Base-by-base conservation (phyloP, 495 filamentous ascomycete species). In the Daldinia loculata region DNA sequence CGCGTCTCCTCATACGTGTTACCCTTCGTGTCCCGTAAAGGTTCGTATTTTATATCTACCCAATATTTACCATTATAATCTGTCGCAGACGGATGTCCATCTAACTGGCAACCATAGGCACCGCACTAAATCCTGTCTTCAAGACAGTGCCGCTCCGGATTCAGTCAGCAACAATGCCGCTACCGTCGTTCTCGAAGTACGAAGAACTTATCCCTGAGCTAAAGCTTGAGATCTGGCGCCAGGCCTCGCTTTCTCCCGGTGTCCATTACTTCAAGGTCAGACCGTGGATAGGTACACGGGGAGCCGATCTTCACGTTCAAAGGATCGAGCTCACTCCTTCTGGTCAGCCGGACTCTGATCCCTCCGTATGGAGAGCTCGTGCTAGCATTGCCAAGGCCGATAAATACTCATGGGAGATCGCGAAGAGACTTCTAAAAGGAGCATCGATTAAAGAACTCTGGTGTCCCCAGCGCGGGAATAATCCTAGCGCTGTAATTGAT, bases 151-250 rank as follows among this genome's bases (percentile, higher is more conserved):
- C 8, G 12, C 19, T 48, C 43, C 0, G 30, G 15, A 34, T 34
- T 2, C 7, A 56, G n/a, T 9, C 8, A 56, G n/a, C 30, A 56
- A 22, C 2, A 30, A 36, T 19, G 53, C 0, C 43, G 43, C 0
- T 1, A 1, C 8, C 43, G 22, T 11, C n/a, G n/a, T 55, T 34
- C 45, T 1, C 12, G 4, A 19, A 26, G 34, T 59, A 63, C 26
- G 32, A 26, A 32, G 26, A 30, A 1, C 14, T 69, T 4, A 34
- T 57, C 4, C 11, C n/a, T 12, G 74, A 75, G 62, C 17, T 75
- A 27, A 73, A 64, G 17, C 15, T 65, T 15, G 43, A 53, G 48
- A 56, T 75, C 30, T 75, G 74, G 74, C 34, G 59, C 0, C 5
- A 65, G 12, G 66, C 30, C 0, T 7, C 36, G 1, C 12, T 67